These are phyloP conservation scores for Sphaerulina vaccinii DNA, from an alignment of 2,329 filamentous ascomycete genomes.

Conservation along the genomic window DNA sequence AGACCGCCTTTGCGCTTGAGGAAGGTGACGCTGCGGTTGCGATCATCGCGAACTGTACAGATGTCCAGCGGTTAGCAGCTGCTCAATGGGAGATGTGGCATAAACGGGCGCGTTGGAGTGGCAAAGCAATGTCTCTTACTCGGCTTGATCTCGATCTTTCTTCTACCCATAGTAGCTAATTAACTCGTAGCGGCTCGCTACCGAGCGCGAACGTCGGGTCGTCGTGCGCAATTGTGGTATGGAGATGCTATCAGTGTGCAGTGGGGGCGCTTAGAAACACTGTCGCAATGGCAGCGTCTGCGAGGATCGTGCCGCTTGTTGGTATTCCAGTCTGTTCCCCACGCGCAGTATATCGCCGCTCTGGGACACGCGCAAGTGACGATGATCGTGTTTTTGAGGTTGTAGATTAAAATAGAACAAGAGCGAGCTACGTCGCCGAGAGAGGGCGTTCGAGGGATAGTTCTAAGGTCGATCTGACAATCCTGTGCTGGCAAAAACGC, in stretches of 20 bases:
- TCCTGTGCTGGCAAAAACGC: too few species aligned
- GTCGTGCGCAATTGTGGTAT: not conserved
- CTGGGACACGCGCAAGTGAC: not conserved
- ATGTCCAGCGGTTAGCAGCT: not conserved
- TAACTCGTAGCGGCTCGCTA: slow-evolving; percentile 10
- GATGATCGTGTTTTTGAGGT: not conserved
- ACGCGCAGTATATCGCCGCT: not conserved
- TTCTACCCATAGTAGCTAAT: slow-evolving; percentile 72
- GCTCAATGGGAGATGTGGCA: not conserved
- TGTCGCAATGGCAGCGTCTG: not conserved
- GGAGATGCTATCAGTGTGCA: not conserved
- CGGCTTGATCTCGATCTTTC: slow-evolving; percentile 98
- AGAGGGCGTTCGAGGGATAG: not conserved
- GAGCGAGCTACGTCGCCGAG: not conserved
- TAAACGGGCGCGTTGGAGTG: not conserved
- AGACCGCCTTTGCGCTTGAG: slow-evolving; percentile 97
- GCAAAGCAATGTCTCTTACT: slow-evolving; percentile 19
- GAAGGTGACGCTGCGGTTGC: slow-evolving; percentile 62
- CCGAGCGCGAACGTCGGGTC: slow-evolving; percentile 8
- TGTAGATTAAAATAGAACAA: not conserved
- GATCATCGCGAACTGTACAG: slow-evolving; percentile 26
- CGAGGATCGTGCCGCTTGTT: not conserved
- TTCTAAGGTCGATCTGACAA: not conserved
- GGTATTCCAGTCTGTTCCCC: not conserved
- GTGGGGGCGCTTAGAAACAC: not conserved